Conservation (phyloP, 306 rosid genomes). For the Acacia confusa region DNA sequence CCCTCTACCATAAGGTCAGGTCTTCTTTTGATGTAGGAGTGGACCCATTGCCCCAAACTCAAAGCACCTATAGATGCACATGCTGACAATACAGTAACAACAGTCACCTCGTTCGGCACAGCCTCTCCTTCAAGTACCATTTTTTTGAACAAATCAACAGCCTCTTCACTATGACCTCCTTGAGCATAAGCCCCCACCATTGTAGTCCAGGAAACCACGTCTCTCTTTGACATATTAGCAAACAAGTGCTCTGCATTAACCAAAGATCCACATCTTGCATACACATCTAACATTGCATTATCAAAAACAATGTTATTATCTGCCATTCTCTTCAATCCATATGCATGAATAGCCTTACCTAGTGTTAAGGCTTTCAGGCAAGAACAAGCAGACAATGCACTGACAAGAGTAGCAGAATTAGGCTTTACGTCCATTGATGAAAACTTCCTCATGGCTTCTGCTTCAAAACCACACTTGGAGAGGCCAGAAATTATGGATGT, state of each 20-base stretch:
- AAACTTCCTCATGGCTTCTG: slow-evolving; percentile 57
- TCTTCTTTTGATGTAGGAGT: slow-evolving; percentile 49
- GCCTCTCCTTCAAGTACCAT: slow-evolving; percentile 51
- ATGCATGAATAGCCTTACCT: slow-evolving; percentile 65
- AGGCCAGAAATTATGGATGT: slow-evolving; percentile 70
- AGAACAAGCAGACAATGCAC: slow-evolving; percentile 68
- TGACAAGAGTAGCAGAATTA: slow-evolving; percentile 59
- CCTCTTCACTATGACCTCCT: slow-evolving; percentile 57
- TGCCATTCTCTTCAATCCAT: slow-evolving; percentile 43
- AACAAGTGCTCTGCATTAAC: slow-evolving; percentile 51
- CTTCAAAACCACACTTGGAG: slow-evolving; percentile 59
- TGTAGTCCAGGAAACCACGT: slow-evolving; percentile 78
- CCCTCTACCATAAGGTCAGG: slow-evolving; percentile 44
- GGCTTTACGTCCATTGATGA: slow-evolving; percentile 57
- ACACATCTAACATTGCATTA: slow-evolving; percentile 59
- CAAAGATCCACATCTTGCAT: slow-evolving; percentile 60
- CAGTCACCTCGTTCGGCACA: slow-evolving; percentile 71
- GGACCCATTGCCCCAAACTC: slow-evolving; percentile 77
- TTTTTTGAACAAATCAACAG: slow-evolving; percentile 52
- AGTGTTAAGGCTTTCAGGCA: slow-evolving; percentile 43
- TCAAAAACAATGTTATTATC: slow-evolving; percentile 42
- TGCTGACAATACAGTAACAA: slow-evolving; percentile 60
- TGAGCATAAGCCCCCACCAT: slow-evolving; percentile 72
- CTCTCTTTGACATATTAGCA: slow-evolving; percentile 54
- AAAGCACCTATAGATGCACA: slow-evolving; percentile 63